These are phyloP conservation scores for Cyberlindnera xylosilytica DNA, from an alignment of 805 yeast species.

Conservation along the genomic window DNA sequence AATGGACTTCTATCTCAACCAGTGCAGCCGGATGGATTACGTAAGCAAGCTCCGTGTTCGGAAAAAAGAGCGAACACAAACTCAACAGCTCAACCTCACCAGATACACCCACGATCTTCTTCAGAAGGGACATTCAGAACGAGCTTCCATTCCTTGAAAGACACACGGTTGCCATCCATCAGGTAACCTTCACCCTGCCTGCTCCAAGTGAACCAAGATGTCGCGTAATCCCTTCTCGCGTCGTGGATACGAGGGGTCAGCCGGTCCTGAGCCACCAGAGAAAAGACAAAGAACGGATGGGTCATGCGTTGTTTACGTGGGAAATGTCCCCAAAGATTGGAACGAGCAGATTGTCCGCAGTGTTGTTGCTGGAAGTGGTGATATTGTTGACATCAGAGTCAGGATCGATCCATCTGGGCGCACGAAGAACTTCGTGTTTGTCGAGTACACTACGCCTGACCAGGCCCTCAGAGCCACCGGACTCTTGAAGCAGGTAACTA, in stretches of 20 bases:
- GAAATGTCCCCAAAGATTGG: slow-evolving; percentile 73
- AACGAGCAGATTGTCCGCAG: slow-evolving; percentile 57
- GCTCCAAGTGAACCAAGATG: slow-evolving; percentile 8
- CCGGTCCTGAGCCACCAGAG: slow-evolving; percentile 14
- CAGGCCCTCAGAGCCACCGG: slow-evolving; percentile 51
- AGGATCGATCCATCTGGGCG: slow-evolving; percentile 40
- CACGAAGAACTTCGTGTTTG: slow-evolving; percentile 65
- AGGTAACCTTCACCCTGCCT: too few species aligned
- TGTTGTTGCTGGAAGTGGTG: slow-evolving; percentile 71
- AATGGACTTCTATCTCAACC: too few species aligned
- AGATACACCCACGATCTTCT: too few species aligned
- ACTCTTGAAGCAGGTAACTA: slow-evolving; percentile 41
- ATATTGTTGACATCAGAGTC: slow-evolving; percentile 59
- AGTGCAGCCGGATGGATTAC: too few species aligned
- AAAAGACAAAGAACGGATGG: slow-evolving; percentile 16
- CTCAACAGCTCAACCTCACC: too few species aligned
- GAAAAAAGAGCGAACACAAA: too few species aligned
- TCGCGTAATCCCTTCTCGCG: slow-evolving; percentile 18
- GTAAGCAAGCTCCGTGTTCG: too few species aligned
- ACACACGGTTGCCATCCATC: too few species aligned
- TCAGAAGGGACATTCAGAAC: too few species aligned
- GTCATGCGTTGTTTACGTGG: slow-evolving; percentile 49
- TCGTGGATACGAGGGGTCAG: slow-evolving; percentile 13
- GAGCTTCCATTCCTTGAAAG: too few species aligned
- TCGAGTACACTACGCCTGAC: slow-evolving; percentile 50